Conservation (phyloP, 164 flowering plant species). For the Euptelea pleiosperma region DNA sequence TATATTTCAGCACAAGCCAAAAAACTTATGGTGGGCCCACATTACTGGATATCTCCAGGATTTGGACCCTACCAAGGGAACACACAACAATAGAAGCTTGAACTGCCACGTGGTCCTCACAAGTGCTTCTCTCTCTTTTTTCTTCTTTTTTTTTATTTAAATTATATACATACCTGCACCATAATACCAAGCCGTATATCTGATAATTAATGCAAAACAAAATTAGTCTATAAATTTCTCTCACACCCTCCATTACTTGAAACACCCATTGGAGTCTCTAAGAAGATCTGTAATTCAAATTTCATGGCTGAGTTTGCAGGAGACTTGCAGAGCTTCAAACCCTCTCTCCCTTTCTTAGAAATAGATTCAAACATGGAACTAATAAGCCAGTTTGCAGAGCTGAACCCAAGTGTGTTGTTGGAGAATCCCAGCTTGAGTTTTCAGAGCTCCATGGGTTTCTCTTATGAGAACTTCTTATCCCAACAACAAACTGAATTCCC, state of each 20-base stretch:
- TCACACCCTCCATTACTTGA: conserved; percentile 12
- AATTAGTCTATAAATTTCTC: conserved; percentile 3
- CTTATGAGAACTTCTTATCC: conserved; percentile 19
- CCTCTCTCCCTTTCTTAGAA: conserved; percentile 24
- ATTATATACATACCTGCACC: too few relatives aligned
- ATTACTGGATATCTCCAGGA: conserved; percentile 3
- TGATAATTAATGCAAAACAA: not conserved
- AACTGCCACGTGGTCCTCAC: conserved; percentile 15
- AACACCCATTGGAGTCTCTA: conserved; percentile 7
- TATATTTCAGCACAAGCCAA: not conserved
- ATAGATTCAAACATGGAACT: conserved; percentile 36
- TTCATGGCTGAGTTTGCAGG: conserved; percentile 29
- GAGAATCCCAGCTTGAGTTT: conserved; percentile 18
- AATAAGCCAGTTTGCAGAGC: conserved; percentile 20
- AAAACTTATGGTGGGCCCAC: not conserved
- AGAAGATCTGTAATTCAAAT: conserved; percentile 7
- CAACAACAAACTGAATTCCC: conserved; percentile 27
- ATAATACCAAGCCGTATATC: too few relatives aligned
- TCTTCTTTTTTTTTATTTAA: too few relatives aligned
- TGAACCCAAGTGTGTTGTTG: conserved; percentile 15
- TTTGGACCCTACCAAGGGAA: conserved; percentile 6
- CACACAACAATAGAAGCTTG: conserved; percentile 11
- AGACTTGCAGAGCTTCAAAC: conserved; percentile 28
- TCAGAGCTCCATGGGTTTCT: conserved; percentile 23
- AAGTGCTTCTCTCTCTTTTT: not conserved